Conservation (phyloP, 2,329 filamentous ascomycete genomes). For the Aspergillus novofumigatus region DNA sequence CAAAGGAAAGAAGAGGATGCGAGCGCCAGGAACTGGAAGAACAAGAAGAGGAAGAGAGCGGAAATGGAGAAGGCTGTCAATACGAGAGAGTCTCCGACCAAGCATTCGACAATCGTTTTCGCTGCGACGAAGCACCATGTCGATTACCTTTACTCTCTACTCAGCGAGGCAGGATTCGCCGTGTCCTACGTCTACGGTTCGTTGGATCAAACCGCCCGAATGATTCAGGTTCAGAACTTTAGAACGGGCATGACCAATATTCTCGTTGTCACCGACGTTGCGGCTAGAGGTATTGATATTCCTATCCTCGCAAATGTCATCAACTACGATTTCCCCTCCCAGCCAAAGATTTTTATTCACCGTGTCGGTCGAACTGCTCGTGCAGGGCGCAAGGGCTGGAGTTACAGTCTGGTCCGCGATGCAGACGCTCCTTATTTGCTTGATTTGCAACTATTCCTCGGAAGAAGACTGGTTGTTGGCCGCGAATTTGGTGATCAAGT, state of each 20-base stretch:
- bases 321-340: constrained; percentile 96
- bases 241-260: constrained; percentile 80
- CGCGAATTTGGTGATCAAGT: constrained; percentile 55
- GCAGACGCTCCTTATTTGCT: constrained; percentile 87
- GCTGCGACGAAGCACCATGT: constrained; percentile 95
- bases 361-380: constrained; percentile 92
- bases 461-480: constrained; percentile 75
- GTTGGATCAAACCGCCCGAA: constrained; percentile 87
- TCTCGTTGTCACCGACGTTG: constrained; percentile 92
- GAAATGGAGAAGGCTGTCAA: constrained; percentile 49
- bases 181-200: constrained; percentile 94
- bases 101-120: constrained; percentile 93
- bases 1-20: constrained; percentile 45
- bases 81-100: constrained; percentile 67
- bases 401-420: constrained; percentile 85
- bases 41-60: constrained; percentile 46
- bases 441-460: constrained; percentile 90
- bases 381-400: constrained; percentile 89
- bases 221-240: constrained; percentile 88
- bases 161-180: constrained; percentile 77
- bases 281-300: constrained; percentile 95
- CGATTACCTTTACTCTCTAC: constrained; percentile 80
- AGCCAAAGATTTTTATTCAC: constrained; percentile 95
- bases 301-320: constrained; percentile 94
- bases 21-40: constrained; percentile 37